Base-by-base conservation (phyloP, 768 basidiomycete species). In the Tricholoma sp. region DNA sequence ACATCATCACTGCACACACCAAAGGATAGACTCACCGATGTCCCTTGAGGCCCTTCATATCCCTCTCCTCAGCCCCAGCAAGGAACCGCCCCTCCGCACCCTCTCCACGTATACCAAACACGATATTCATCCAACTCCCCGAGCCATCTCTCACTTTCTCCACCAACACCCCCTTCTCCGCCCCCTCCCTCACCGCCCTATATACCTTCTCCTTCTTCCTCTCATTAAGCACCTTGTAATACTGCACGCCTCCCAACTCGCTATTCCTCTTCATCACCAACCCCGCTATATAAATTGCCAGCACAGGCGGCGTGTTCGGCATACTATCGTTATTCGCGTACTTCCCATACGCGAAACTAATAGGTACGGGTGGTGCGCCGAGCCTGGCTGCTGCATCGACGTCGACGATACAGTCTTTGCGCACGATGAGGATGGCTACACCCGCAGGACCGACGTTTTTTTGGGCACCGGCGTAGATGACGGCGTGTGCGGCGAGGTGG, bases 391-490 rank as follows among this genome's bases (percentile, higher is more conserved):
- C 89, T 2, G 84, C 85, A 63, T 94, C 89, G 50, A 91, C 87
- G 68, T 91, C 92, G 67, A 95, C 93, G 66, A 98, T 77, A 69
- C 95, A 88, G 73, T 97, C 94, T 58, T 96, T 84, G n/a, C 91
- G 84, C 19, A 98, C 91, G 74, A 99, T 97, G 64, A 95, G 76
- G 70, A 99, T 83, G 12, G 93, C 94, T 21, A 97, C 76, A 1
- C 97, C 97, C 0, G 97, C 87, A 2, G 97, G 97, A 7, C 96
- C 95, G 52, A 98, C 76, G 71, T 99, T 99, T 79, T 99, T 99
- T 75, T 99, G 97, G 21, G 90, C 97, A 49, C 97, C 97, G 6
- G 95, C 97, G 69, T 88, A 98, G 65, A 99, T 89, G 67, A 98
- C 79, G 4, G 94, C 95, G 71, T 98, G 94, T 71, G 91, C 90